phyloP scores from a whole-genome alignment of 352 stramenopile genomes.

The Pythium volutum region DNA sequence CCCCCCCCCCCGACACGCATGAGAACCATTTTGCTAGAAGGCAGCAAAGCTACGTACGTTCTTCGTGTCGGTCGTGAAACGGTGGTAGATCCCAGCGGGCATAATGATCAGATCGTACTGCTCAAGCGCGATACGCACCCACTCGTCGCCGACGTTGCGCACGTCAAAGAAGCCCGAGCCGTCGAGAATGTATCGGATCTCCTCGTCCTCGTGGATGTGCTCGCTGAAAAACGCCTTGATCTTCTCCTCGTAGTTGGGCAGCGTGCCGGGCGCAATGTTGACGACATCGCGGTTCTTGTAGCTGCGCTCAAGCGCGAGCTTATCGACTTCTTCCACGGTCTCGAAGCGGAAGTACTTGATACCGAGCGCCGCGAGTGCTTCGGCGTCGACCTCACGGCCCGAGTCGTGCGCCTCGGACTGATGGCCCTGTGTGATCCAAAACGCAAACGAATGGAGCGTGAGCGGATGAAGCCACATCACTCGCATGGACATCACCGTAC shows the following conservation, averaged over 20 bases:
- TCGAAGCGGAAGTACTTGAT: slow-evolving; percentile 26
- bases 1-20: no score
- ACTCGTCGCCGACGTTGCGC: slow-evolving; percentile 25
- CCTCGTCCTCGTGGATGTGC: slow-evolving; percentile 29
- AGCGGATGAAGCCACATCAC: not conserved
- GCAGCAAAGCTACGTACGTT: slow-evolving; percentile 13
- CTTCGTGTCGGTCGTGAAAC: slow-evolving; percentile 28
- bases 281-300: slow-evolving; percentile 30
- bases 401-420: slow-evolving; percentile 25
- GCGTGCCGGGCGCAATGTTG: slow-evolving; percentile 24
- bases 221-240: slow-evolving; percentile 29
- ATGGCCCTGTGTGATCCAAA: slow-evolving; percentile 12
- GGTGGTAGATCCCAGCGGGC: slow-evolving; percentile 26
- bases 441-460: not conserved
- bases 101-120: slow-evolving; percentile 27
- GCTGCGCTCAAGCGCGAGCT: slow-evolving; percentile 20
- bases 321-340: slow-evolving; percentile 22
- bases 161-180: slow-evolving; percentile 28
- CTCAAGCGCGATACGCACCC: slow-evolving; percentile 26
- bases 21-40: not conserved
- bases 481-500: not conserved
- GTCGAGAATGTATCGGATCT: slow-evolving; percentile 29
- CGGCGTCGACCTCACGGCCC: slow-evolving; percentile 16
- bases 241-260: slow-evolving; percentile 28
- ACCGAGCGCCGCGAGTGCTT: slow-evolving; percentile 17